These are phyloP conservation scores for Poa annua DNA, from an alignment of 176 grass and related monocot genomes.

Conservation along the genomic window DNA sequence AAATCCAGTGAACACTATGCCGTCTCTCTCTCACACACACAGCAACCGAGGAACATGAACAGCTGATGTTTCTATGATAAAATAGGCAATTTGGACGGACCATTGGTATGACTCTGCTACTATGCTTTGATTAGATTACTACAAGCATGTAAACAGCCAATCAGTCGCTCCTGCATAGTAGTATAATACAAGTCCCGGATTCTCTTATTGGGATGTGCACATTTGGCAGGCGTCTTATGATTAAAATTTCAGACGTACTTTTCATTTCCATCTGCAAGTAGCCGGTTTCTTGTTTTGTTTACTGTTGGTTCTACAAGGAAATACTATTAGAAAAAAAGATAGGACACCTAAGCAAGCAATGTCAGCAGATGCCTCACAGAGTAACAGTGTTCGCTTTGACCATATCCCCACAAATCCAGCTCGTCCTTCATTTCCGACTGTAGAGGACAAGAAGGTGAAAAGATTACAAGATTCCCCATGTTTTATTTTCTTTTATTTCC, in stretches of 20 bases:
- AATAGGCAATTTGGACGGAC: slow-evolving; percentile 45
- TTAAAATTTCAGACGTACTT: slow-evolving; percentile 7
- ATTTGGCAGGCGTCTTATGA: slow-evolving; percentile 40
- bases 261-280: slow-evolving; percentile 41
- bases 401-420: slow-evolving; percentile 72
- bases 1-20: neutral
- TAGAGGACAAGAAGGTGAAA: slow-evolving; percentile 89
- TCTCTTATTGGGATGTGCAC: slow-evolving; percentile 57
- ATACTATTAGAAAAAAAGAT: slow-evolving; percentile 29
- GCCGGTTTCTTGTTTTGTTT: slow-evolving; percentile 21
- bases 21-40: neutral
- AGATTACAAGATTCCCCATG: slow-evolving; percentile 84
- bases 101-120: slow-evolving; percentile 19
- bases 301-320: neutral
- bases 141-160: slow-evolving; percentile 55
- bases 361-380: slow-evolving; percentile 66
- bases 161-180: slow-evolving; percentile 50
- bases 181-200: slow-evolving; percentile 46
- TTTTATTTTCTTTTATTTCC: slow-evolving; percentile 26
- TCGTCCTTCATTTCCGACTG: slow-evolving; percentile 60
- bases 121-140: slow-evolving; percentile 37
- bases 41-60: slow-evolving; percentile 31
- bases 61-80: slow-evolving; percentile 45
- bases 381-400: slow-evolving; percentile 71
- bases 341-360: slow-evolving; percentile 44